phyloP scores from a whole-genome alignment of 1,284 basidiomycete genomes.

The Somion occarium region DNA sequence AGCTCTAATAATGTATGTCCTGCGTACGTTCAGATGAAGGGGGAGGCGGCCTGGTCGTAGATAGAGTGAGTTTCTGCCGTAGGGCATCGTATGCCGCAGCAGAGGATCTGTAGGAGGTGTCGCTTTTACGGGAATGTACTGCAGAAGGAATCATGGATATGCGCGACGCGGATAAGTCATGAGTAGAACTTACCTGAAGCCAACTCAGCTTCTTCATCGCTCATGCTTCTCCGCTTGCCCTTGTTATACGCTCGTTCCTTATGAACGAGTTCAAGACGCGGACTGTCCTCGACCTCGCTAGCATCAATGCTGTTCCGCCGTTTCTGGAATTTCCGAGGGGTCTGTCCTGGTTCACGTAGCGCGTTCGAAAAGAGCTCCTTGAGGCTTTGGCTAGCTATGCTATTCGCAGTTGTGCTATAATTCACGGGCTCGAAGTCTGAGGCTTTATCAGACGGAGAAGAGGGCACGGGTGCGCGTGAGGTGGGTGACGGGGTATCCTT shows the following conservation, averaged over 20 bases:
- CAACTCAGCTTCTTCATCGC: conserved; percentile 64
- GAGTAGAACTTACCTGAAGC: conserved; percentile 39
- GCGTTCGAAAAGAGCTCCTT: conserved; percentile 60
- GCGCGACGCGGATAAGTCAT: background rate
- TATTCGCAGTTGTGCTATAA: conserved; percentile 37
- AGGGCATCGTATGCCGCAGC: conserved; percentile 27
- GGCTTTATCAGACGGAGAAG: conserved; percentile 48
- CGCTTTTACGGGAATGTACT: conserved; percentile 15
- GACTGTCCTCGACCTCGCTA: conserved; percentile 57
- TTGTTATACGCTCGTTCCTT: conserved; percentile 41
- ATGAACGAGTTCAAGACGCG: conserved; percentile 36
- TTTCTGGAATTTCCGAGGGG: conserved; percentile 44
- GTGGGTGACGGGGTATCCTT: conserved; percentile 29
- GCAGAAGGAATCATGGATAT: background rate
- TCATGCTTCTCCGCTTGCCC: conserved; percentile 53
- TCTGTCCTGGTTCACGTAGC: conserved; percentile 55
- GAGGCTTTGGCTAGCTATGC: conserved; percentile 51
- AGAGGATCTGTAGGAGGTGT: conserved; percentile 18
- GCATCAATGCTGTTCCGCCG: conserved; percentile 56
- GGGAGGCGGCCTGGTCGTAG: conserved; percentile 15
- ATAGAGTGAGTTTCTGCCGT: conserved; percentile 21
- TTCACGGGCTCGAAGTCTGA: conserved; percentile 53
- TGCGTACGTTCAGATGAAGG: background rate
- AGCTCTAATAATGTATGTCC: no score
- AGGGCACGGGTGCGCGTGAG: conserved; percentile 25